phyloP scores from a whole-genome alignment of 352 stramenopile species.

The Elongisporangium prolatum region DNA sequence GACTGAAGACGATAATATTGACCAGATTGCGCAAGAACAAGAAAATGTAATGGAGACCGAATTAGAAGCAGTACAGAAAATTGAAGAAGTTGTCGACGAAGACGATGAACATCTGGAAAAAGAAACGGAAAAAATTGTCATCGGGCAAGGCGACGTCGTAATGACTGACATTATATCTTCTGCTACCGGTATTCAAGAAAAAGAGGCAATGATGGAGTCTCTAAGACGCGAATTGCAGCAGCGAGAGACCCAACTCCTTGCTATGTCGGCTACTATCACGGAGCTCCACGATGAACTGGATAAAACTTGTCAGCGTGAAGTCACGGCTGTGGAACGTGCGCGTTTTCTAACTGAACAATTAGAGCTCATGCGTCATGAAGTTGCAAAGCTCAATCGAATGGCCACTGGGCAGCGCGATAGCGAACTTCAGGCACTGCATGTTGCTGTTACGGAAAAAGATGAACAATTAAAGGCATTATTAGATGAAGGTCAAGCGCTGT shows the following conservation, averaged over 20 bases:
- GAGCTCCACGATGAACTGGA: slow-evolving; percentile 79
- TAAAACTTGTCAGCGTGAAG: slow-evolving; percentile 59
- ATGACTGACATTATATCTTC: background rate
- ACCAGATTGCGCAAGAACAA: background rate
- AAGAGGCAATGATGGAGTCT: slow-evolving; percentile 9
- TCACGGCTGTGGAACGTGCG: slow-evolving; percentile 53
- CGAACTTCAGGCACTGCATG: slow-evolving; percentile 54
- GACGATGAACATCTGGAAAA: background rate
- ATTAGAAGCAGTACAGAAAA: background rate
- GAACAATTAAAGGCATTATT: slow-evolving; percentile 59
- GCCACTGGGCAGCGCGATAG: slow-evolving; percentile 28
- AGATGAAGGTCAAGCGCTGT: slow-evolving; percentile 71
- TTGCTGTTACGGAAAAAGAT: slow-evolving; percentile 69
- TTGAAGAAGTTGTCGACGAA: background rate
- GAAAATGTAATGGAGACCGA: background rate
- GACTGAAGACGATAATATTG: background rate
- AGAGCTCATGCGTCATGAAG: slow-evolving; percentile 53
- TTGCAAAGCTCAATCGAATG: slow-evolving; percentile 49
- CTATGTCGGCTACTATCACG: slow-evolving; percentile 52
- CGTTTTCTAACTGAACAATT: slow-evolving; percentile 60
- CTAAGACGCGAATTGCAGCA: slow-evolving; percentile 38
- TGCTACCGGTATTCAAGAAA: background rate
- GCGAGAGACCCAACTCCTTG: slow-evolving; percentile 63
- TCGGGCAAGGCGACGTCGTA: background rate
- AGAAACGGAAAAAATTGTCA: background rate